phyloP scores from a whole-genome alignment of 208 protist genomes.

The Naegleria fowleri region DNA sequence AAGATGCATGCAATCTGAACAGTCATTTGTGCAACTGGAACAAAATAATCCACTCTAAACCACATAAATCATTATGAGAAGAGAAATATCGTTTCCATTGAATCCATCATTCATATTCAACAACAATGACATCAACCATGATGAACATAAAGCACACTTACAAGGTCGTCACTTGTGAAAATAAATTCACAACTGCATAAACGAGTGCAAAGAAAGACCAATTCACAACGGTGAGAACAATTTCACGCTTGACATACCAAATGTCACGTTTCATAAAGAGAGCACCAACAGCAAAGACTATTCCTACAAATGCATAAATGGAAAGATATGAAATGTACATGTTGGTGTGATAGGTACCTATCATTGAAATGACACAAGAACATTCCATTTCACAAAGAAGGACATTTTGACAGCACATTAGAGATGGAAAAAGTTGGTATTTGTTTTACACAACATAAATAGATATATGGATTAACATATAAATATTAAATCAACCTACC shows the following conservation, averaged over 20 bases:
- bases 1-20: not conserved
- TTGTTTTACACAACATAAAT: too few species aligned
- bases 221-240: not conserved
- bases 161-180: not conserved
- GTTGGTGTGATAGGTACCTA: too few species aligned
- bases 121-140: not conserved
- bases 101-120: too few species aligned
- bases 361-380: too few species aligned
- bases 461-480: too few species aligned
- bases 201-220: not conserved
- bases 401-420: too few species aligned
- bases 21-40: too few species aligned
- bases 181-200: not conserved
- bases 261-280: not conserved
- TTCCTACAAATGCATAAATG: not conserved
- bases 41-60: too few species aligned
- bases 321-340: not conserved
- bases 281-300: not conserved
- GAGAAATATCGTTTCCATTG: too few species aligned
- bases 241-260: not conserved
- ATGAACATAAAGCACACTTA: not conserved
- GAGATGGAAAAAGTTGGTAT: too few species aligned
- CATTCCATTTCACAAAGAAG: too few species aligned
- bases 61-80: too few species aligned
- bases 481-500: not conserved